phyloP scores from a whole-genome alignment of 2,329 filamentous ascomycete species.

The Acrodontium crateriforme region DNA sequence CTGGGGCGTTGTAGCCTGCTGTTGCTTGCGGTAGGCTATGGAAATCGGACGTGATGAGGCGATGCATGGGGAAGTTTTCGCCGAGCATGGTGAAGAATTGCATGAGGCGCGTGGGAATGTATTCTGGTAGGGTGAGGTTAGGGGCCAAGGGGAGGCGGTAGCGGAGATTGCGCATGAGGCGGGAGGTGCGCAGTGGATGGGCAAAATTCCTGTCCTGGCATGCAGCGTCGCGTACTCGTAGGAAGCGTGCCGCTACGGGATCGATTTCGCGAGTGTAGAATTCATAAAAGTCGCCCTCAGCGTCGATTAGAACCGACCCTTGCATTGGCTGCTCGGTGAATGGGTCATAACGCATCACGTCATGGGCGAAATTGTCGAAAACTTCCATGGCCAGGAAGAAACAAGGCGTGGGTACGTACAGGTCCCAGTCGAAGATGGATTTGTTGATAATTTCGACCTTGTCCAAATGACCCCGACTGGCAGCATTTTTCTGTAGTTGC shows the following conservation, averaged over 20 bases:
- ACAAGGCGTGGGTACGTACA: constrained; percentile 78
- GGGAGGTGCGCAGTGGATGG: constrained; percentile 41
- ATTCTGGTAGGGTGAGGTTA: constrained; percentile 74
- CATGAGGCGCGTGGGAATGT: constrained; percentile 88
- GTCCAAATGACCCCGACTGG: constrained; percentile 59
- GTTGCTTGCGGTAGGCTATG: constrained; percentile 71
- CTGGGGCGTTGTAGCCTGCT: constrained; percentile 75
- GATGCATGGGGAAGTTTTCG: constrained; percentile 77
- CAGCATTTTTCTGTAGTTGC: constrained; percentile 52
- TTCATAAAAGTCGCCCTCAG: constrained; percentile 80
- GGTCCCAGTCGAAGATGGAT: constrained; percentile 88
- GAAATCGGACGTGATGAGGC: constrained; percentile 83
- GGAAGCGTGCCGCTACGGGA: constrained; percentile 66
- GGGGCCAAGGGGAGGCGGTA: constrained; percentile 54
- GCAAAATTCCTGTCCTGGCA: constrained; percentile 44
- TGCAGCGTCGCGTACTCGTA: constrained; percentile 72
- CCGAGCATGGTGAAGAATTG: constrained; percentile 90
- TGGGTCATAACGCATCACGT: constrained; percentile 80
- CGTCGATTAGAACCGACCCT: constrained; percentile 75
- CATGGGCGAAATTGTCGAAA: constrained; percentile 96
- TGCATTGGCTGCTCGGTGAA: constrained; percentile 71
- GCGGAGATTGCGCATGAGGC: constrained; percentile 46
- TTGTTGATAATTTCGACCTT: constrained; percentile 92
- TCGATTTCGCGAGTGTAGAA: constrained; percentile 77
- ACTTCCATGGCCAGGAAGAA: constrained; percentile 98